Evolutionary conservation across 495 filamentous ascomycete species (phyloP).

Genomic region (Evernia prunastri): DNA sequence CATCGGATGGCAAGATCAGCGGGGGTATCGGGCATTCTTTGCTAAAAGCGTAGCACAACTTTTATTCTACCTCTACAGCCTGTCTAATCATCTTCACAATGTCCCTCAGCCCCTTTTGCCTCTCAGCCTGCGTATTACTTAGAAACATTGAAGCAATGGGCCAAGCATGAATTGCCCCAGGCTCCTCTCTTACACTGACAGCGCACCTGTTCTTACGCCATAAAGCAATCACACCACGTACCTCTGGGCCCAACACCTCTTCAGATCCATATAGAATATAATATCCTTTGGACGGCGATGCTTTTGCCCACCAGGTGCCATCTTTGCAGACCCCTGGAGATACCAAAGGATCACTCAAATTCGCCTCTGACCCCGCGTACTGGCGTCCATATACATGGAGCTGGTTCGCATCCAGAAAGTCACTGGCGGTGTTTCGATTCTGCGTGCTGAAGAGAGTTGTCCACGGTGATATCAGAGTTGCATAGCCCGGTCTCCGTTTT

Average conservation of each 20-base stretch:
- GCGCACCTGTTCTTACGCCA: slow-evolving; percentile 39
- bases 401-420: slow-evolving; percentile 36
- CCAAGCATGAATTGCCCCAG: slow-evolving; percentile 69
- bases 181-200: slow-evolving; percentile 47
- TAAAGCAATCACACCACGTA: slow-evolving; percentile 44
- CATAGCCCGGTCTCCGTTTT: slow-evolving; percentile 43
- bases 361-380: slow-evolving; percentile 49
- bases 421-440: slow-evolving; percentile 47
- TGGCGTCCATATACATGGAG: slow-evolving; percentile 58
- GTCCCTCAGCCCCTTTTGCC: slow-evolving; percentile 50
- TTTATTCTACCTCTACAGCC: slow-evolving; percentile 16
- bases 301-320: slow-evolving; percentile 52
- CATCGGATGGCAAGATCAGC: too few species aligned
- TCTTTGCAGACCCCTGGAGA: slow-evolving; percentile 65
- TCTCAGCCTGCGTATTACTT: slow-evolving; percentile 45
- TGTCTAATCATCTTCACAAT: slow-evolving; percentile 45
- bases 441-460: slow-evolving; percentile 23
- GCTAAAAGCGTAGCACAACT: not conserved
- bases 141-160: slow-evolving; percentile 67
- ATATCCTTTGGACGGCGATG: slow-evolving; percentile 53
- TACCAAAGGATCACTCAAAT: slow-evolving; percentile 47
- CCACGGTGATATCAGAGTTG: slow-evolving; percentile 49
- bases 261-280: slow-evolving; percentile 61
- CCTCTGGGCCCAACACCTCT: slow-evolving; percentile 63
- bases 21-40: too few species aligned